phyloP scores from a whole-genome alignment of 1,139 yeast species.

The Hansenula lynferdii region DNA sequence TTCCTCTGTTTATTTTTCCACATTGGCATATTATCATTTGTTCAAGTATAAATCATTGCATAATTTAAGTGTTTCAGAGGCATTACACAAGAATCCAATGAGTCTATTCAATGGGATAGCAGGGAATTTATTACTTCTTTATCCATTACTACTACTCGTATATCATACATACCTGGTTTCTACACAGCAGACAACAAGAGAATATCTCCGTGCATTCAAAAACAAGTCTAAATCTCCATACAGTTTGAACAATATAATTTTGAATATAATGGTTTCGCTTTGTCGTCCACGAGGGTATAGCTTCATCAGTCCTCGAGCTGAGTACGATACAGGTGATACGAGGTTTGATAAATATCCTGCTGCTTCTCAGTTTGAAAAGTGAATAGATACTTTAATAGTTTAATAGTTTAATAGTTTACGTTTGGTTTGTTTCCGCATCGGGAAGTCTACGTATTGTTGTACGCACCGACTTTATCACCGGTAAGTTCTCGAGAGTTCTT shows the following conservation, averaged over 20 bases:
- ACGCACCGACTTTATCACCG: no score
- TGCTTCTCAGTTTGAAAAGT: constrained; percentile 1
- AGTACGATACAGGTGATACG: constrained; percentile 37
- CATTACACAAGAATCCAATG: constrained; percentile 28
- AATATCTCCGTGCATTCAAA: constrained; percentile 41
- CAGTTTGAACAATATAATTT: constrained; percentile 15
- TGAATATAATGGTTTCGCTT: constrained; percentile 45
- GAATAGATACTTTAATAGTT: not conserved
- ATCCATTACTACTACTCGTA: constrained; percentile 48
- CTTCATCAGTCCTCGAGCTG: constrained; percentile 32
- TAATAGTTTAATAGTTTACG: no score
- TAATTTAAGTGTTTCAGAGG: constrained; percentile 31
- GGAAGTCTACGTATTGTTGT: no score
- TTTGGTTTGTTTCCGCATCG: no score
- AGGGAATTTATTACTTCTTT: constrained; percentile 38
- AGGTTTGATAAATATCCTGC: constrained; percentile 29
- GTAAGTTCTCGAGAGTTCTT: no score
- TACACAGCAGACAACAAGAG: constrained; percentile 68
- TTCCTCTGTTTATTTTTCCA: constrained; percentile 20
- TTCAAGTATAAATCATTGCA: constrained; percentile 35
- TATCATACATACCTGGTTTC: constrained; percentile 52
- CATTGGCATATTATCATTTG: constrained; percentile 33
- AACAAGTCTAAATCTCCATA: constrained; percentile 24
- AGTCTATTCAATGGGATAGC: constrained; percentile 35
- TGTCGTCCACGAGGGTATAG: constrained; percentile 44